Percentiles rank a stretch among this genome's conserved stretches.
Evolutionary conservation across 2,329 filamentous ascomycete species (phyloP).

Genomic region (Cercospora brassicicola): DNA sequence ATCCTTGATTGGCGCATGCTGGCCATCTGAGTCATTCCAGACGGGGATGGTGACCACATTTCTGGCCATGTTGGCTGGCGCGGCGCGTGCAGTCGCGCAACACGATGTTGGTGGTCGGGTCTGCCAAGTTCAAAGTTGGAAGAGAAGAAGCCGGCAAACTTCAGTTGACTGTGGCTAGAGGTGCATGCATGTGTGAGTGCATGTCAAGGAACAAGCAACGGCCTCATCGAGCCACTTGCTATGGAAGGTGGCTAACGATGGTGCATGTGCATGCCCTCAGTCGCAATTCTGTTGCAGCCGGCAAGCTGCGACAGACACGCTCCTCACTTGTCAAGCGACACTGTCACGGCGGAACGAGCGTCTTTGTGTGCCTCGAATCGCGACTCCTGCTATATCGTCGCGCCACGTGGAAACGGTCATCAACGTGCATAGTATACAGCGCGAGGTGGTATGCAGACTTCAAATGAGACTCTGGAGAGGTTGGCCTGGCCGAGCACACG

Average conservation of each 20-base stretch:
- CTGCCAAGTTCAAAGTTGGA: background rate
- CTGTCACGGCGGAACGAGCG: background rate
- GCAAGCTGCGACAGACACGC: background rate
- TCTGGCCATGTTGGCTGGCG: conserved; percentile 1
- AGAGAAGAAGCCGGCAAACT: background rate
- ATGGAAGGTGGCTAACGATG: background rate
- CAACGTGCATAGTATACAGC: background rate
- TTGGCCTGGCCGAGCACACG: background rate
- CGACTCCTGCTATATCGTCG: background rate
- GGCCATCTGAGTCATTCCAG: conserved; percentile 23
- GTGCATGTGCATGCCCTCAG: background rate
- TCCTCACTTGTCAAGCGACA: background rate
- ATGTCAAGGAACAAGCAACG: background rate
- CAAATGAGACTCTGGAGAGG: background rate
- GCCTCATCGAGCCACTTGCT: background rate
- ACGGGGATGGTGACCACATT: conserved; percentile 14
- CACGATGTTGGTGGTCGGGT: background rate
- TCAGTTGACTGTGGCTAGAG: background rate
- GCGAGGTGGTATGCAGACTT: background rate
- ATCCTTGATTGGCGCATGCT: background rate
- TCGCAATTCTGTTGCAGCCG: background rate
- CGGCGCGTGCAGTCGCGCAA: background rate
- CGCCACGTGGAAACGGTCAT: background rate
- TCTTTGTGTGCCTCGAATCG: background rate
- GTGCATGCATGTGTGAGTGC: background rate